Percentiles rank a stretch among this genome's conserved stretches.
Evolutionary conservation across 495 filamentous ascomycete species (phyloP).

Genomic region (Aspergillus sclerotiicarbonarius): DNA sequence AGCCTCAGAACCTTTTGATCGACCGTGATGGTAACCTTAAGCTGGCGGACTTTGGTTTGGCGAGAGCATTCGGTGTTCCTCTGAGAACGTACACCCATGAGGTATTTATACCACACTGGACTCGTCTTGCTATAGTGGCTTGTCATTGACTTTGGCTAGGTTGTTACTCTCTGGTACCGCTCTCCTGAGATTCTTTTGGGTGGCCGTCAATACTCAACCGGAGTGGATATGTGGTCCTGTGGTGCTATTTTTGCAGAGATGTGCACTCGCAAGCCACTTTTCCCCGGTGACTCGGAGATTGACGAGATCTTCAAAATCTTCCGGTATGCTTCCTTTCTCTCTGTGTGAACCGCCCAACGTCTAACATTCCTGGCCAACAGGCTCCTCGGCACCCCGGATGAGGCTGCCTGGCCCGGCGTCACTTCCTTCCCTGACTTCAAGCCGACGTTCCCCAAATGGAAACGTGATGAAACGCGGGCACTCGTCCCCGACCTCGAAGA

Average conservation of each 20-base stretch:
- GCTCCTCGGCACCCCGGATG: constrained; percentile 85
- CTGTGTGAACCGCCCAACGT: not conserved
- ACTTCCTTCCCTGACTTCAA: constrained; percentile 99
- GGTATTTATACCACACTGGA: constrained; percentile 36
- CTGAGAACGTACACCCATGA: constrained; percentile 97
- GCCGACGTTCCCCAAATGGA: constrained; percentile 93
- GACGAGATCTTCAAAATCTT: constrained; percentile 99
- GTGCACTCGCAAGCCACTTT: constrained; percentile 96
- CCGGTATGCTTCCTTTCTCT: constrained; percentile 54
- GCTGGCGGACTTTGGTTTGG: constrained; percentile 95
- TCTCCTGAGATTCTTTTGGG: constrained; percentile 97
- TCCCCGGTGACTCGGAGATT: constrained; percentile 98
- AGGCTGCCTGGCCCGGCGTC: constrained; percentile 90
- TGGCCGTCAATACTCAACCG: constrained; percentile 95
- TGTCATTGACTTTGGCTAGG: constrained; percentile 40
- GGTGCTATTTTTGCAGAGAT: constrained; percentile 99
- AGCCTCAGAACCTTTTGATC: constrained; percentile 97
- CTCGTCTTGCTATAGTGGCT: not conserved
- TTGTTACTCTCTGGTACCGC: constrained; percentile 98
- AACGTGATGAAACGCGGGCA: constrained; percentile 59
- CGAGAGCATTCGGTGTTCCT: constrained; percentile 93
- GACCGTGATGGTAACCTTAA: constrained; percentile 94
- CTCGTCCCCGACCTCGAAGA: constrained; percentile 67
- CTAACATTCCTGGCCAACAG: constrained; percentile 42
- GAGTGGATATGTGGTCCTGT: constrained; percentile 99